phyloP scores from a whole-genome alignment of 2,329 filamentous ascomycete species.

The Lachnellula suecica region DNA sequence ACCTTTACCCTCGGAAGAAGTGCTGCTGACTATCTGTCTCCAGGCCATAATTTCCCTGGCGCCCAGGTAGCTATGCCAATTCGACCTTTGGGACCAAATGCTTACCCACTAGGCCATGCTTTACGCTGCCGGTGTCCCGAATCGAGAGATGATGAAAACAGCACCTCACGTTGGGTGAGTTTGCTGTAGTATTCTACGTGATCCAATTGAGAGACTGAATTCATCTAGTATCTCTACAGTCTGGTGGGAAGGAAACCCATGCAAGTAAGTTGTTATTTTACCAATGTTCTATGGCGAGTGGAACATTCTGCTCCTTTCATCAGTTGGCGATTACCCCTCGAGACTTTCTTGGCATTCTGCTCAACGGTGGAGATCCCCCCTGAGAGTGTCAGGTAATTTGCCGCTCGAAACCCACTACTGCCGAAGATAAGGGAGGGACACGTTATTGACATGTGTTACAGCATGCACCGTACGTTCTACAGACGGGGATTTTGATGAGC shows the following conservation, averaged over 20 bases:
- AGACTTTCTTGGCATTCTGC: too few species aligned
- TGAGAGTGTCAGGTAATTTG: too few species aligned
- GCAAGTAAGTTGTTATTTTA: slow-evolving; percentile 70
- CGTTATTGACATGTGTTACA: slow-evolving; percentile 27
- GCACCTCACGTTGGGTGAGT: slow-evolving; percentile 81
- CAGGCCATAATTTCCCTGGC: slow-evolving; percentile 83
- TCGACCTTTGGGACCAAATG: neutral
- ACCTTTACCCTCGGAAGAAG: neutral
- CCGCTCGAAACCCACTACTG: too few species aligned
- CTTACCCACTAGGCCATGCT: slow-evolving; percentile 73
- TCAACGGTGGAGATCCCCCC: too few species aligned
- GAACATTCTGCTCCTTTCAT: too few species aligned
- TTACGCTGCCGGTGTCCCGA: slow-evolving; percentile 86
- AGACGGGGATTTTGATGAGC: neutral
- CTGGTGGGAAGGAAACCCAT: slow-evolving; percentile 89
- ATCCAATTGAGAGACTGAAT: slow-evolving; percentile 2
- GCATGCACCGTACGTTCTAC: slow-evolving; percentile 47
- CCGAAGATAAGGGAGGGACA: slow-evolving; percentile 8
- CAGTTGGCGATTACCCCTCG: too few species aligned
- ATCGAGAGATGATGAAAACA: slow-evolving; percentile 81
- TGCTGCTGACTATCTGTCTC: neutral
- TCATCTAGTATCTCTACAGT: slow-evolving; percentile 13
- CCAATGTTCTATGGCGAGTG: too few species aligned
- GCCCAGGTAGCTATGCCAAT: slow-evolving; percentile 63
- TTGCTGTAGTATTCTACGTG: neutral